Percentiles rank a stretch among this genome's conserved stretches.
These are phyloP conservation scores for Chlorella sorokiniana DNA, from an alignment of 139 green algal genomes.

Conservation along the genomic window DNA sequence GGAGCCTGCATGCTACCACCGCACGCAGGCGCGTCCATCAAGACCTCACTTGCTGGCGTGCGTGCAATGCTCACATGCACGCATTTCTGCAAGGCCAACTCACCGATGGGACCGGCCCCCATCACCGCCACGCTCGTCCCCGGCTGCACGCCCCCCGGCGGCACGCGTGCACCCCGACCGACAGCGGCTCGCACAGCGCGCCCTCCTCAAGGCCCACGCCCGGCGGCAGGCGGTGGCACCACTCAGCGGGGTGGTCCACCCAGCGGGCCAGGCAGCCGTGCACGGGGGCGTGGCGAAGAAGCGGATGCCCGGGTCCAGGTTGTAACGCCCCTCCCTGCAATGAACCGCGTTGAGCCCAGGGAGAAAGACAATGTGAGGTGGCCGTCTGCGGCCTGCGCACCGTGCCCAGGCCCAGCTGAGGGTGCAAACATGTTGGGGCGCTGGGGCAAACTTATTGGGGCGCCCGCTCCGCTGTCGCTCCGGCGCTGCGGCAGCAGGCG, in stretches of 20 bases:
- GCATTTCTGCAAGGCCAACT: not conserved
- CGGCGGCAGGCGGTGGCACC: slow-evolving; percentile 63
- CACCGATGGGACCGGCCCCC: slow-evolving; percentile 65
- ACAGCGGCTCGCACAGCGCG: slow-evolving; percentile 69
- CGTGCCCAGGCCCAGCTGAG: too few species aligned
- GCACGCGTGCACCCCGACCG: slow-evolving; percentile 61
- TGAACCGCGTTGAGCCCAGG: not conserved
- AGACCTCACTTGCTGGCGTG: too few species aligned
- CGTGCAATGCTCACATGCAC: not conserved
- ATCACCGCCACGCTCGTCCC: slow-evolving; percentile 60
- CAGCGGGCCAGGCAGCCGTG: slow-evolving; percentile 42
- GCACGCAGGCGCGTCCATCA: too few species aligned
- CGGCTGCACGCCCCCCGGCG: slow-evolving; percentile 41
- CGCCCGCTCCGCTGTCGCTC: too few species aligned
- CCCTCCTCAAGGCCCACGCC: slow-evolving; percentile 59
- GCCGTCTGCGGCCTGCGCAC: too few species aligned
- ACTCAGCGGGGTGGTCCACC: slow-evolving; percentile 59
- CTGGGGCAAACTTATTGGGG: too few species aligned
- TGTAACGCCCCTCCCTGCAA: slow-evolving; percentile 47
- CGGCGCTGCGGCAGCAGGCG: too few species aligned
- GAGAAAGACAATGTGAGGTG: not conserved
- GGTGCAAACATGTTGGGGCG: too few species aligned
- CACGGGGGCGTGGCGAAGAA: slow-evolving; percentile 56
- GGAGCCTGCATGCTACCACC: too few species aligned
- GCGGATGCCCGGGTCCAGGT: slow-evolving; percentile 44